These are phyloP conservation scores for Fistulinella prunicolor DNA, from an alignment of 768 basidiomycete genomes.

Conservation along the genomic window DNA sequence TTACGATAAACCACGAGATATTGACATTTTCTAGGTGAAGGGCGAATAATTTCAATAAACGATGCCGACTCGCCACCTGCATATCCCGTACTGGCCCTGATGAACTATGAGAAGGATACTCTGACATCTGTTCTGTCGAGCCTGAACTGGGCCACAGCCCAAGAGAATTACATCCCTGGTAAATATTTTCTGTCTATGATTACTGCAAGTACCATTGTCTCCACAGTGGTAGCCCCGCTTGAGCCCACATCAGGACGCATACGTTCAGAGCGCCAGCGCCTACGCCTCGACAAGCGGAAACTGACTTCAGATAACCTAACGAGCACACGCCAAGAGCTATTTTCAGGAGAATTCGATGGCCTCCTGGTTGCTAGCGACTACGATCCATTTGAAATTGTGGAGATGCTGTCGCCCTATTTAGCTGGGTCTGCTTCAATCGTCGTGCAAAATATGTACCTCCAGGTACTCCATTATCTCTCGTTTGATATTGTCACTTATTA, in stretches of 20 bases:
- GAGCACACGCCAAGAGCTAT: slow-evolving; percentile 73
- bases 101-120: slow-evolving; percentile 75
- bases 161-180: slow-evolving; percentile 73
- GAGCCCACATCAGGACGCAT: slow-evolving; percentile 57
- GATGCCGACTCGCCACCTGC: slow-evolving; percentile 92
- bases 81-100: slow-evolving; percentile 74
- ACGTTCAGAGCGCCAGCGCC: slow-evolving; percentile 69
- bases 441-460: slow-evolving; percentile 78
- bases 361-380: slow-evolving; percentile 82
- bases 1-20: neutral
- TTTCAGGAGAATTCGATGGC: slow-evolving; percentile 88
- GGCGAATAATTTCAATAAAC: slow-evolving; percentile 78
- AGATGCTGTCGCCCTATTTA: slow-evolving; percentile 70
- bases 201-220: slow-evolving; percentile 2
- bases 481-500: slow-evolving; percentile 7
- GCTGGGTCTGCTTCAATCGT: slow-evolving; percentile 85
- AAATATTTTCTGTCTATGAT: slow-evolving; percentile 15
- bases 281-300: slow-evolving; percentile 75
- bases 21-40: slow-evolving; percentile 53
- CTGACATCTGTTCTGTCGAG: slow-evolving; percentile 56
- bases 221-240: slow-evolving; percentile 54
- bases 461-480: slow-evolving; percentile 45
- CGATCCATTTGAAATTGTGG: slow-evolving; percentile 78
- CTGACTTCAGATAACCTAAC: slow-evolving; percentile 59
- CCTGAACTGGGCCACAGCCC: slow-evolving; percentile 89